Evolutionary conservation across 2,329 filamentous ascomycete species (phyloP).

Genomic region (Botrytis pseudocinerea): DNA sequence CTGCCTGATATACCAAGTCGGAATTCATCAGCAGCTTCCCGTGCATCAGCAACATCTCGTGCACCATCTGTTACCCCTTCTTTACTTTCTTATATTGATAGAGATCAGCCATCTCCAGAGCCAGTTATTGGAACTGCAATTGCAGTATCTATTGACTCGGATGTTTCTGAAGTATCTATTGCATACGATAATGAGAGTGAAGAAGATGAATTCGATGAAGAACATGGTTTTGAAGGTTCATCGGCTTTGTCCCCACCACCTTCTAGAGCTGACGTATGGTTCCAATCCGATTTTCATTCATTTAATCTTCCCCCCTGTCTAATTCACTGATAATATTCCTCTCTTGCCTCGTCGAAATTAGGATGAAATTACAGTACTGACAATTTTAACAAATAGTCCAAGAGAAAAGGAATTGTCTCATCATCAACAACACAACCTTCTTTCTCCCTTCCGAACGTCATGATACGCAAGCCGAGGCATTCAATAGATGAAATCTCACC

Average conservation of each 20-base stretch:
- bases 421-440: constrained; percentile 18
- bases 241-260: constrained; percentile 13
- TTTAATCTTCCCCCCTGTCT: neutral
- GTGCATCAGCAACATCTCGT: constrained; percentile 22
- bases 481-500: neutral
- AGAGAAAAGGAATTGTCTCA: constrained; percentile 25
- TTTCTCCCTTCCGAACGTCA: constrained; percentile 30
- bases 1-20: constrained; percentile 20
- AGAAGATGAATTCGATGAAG: neutral
- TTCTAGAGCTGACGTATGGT: neutral
- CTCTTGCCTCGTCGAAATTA: neutral
- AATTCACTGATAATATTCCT: neutral
- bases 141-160: constrained; percentile 22
- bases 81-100: constrained; percentile 26
- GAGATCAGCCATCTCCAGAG: constrained; percentile 30
- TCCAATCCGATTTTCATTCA: neutral
- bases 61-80: constrained; percentile 31
- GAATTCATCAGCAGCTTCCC: constrained; percentile 12
- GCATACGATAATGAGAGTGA: neutral
- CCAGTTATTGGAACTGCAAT: constrained; percentile 27
- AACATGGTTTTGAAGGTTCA: neutral
- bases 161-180: constrained; percentile 3
- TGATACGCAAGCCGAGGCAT: constrained; percentile 25
- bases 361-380: neutral
- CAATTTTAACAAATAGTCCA: constrained; percentile 2